Base-by-base conservation (phyloP, 2,329 filamentous ascomycete species). In the Fulvia fulva region DNA sequence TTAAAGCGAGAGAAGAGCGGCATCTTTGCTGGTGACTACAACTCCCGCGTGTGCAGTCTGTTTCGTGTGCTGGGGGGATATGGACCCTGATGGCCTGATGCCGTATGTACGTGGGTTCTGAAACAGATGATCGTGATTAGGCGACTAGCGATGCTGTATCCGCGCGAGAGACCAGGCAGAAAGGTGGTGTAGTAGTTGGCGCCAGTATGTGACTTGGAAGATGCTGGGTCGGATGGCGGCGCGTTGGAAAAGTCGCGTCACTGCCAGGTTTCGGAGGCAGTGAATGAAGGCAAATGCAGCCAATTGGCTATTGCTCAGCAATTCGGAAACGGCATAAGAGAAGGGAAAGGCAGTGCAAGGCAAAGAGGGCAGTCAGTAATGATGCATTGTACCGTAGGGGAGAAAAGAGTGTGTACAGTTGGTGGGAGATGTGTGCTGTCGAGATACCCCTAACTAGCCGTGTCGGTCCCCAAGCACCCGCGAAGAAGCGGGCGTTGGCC, bases 1-100 rank as follows among this genome's bases (percentile, higher is more conserved):
- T 90, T 91, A 75, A 93, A 83, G 59, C 78, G 80, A 58, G 81
- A 82, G 70, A 86, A 83, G 70, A 85, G 83, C 56, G 82, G 77
- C 81, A 84, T 84, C 49, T 41, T 64, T 51, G 26, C 41, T 14
- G 19, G 12, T 54, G 54, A 25, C 14, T 19, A 47, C 21, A 47
- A 9, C 19, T 23, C 22, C 21, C 19, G 19, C 41, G 34, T 23
- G 57, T 55, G 46, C 56, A n/a, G 51, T 34, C 25, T 44, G 23
- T 44, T 47, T 25, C 14, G 50, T 19, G 30, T 52, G 30, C n/a
- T 37, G 21, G 11, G 9, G 50, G 41, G 30, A 52, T 34, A 23
- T 52, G 28, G 26, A 37, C 50, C 30, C 32, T 41, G 50, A 12
- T 34, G 28, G 9, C 25, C 30, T 22, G n/a, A 22, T 52, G 28